Evolutionary conservation across 2,329 filamentous ascomycete genomes (phyloP), one percentile per base, ranked within the genome.

Genomic region (Claviceps africana): DNA sequence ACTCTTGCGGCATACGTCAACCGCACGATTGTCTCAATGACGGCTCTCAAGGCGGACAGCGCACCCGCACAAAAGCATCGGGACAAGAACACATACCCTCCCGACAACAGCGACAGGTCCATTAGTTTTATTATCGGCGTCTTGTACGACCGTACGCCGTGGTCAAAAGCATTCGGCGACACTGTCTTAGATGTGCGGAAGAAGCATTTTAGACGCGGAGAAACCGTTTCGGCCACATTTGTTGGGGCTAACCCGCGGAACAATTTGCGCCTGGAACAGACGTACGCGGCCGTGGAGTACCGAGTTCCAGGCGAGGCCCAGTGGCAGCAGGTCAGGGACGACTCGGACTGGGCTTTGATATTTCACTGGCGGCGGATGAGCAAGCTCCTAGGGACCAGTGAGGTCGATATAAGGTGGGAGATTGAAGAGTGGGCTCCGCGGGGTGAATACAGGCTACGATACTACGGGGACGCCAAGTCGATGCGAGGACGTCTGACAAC

Each of bases 241-340:
- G 77, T 89, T 0, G 90, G 86, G 19, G 89, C 89, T 4, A 95
- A 95, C 61, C 90, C 90, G 9, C 77, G 90, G 48, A 96, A 95
- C 65, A 85, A 94, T 56, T 75, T 95, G 44, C 78, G 82, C 2
- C 78, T 88, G 1, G 89, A 88, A 62, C 76, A 75, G 13, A 95
- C 85, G 0, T 95, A 83, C 62, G 85, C 85, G 0, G 79, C 84
- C 0, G 78, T 95, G 0, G 88, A 96, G 71, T 57, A 58, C 46
- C 52, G 60, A 2, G 37, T 47, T 19, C 56, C 48, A 2, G 53
- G 50, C 21, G 59, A 61, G 11, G 56, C 54, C 28, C 59, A 58
- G 2, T 95, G 90, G 90, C 68, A 67, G 11, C 71, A 70, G 42
- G 77, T 93, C 22, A 77, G 82, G n/a, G 78, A 80, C 59, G 90